These are phyloP conservation scores for Astrephomene gubernaculifera DNA, from an alignment of 139 green algal species.

Conservation along the genomic window DNA sequence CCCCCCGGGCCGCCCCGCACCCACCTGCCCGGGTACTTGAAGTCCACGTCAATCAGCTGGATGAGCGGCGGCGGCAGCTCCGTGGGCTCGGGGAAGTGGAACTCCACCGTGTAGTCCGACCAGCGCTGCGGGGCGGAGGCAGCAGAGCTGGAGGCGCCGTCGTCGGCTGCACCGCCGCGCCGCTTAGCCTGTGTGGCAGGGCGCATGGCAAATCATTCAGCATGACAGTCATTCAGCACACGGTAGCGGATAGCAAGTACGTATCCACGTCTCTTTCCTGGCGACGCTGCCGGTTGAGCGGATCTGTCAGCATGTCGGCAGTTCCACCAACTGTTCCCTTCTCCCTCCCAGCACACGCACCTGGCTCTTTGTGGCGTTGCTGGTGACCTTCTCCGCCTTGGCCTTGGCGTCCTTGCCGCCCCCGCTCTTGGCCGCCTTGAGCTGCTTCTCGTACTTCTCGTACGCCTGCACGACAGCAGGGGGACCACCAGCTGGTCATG, in stretches of 20 bases:
- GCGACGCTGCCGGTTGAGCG: too few species aligned
- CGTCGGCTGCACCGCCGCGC: constrained; percentile 61
- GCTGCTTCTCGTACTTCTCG: constrained; percentile 94
- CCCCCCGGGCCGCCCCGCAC: neutral
- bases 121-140: constrained; percentile 70
- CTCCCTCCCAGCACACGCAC: too few species aligned
- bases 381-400: constrained; percentile 77
- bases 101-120: constrained; percentile 89
- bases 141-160: constrained; percentile 52
- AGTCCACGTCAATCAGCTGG: constrained; percentile 92
- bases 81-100: constrained; percentile 97
- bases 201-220: too few species aligned
- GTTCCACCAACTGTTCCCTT: too few species aligned
- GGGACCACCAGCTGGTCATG: too few species aligned
- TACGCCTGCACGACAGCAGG: constrained; percentile 51
- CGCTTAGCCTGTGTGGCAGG: constrained; percentile 60
- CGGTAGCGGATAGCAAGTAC: too few species aligned
- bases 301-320: too few species aligned
- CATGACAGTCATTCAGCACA: too few species aligned
- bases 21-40: constrained; percentile 94
- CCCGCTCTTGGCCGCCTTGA: constrained; percentile 86
- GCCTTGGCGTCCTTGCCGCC: constrained; percentile 67
- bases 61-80: constrained; percentile 93
- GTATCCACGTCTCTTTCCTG: too few species aligned
- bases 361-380: constrained; percentile 53